Base-by-base conservation (phyloP, 306 rosid genomes). In the Comarum palustre region DNA sequence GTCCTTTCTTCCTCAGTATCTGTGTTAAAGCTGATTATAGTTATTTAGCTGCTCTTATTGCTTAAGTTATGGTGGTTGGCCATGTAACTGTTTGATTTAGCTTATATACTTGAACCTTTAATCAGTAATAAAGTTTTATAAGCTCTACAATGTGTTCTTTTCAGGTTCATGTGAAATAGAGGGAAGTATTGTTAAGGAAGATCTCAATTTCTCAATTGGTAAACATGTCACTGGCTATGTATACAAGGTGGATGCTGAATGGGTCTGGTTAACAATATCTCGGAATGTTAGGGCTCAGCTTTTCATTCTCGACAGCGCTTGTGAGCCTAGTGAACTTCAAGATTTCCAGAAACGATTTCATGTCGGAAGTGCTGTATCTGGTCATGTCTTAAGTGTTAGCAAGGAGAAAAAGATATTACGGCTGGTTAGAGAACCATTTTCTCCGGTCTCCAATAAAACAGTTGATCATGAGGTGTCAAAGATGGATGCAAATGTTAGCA, bases 221-320 rank as follows among this genome's bases (percentile, higher is more conserved):
- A 89, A 94, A 74, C 41, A 34, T 24, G 82, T 89, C 65, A 46
- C 85, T 75, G 99, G 96, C 73, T 91, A 88, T 85, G 90, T 88
- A 50, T 86, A 76, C 75, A 91, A 91, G 77, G 95, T 91, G 52
- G 93, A 87, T 38, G 73, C 86, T 24, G 96, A 91, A 34, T 94
- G 99, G 99, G 85, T 86, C 64, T 85, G 93, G 96, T 71, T 94
- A 78, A 71, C 95, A 45, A 78, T 88, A 75, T 85, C 95, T 42
- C 89, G 90, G 68, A 77, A 79, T 77, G 84, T 86, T 17, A 84
- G 83, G 72, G 99, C 93, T 67, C 92, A 82, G 75, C 84, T 94
- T 39, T 82, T 85, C 78, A 82, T 94, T 82, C 95, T 94, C 24
- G 96, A 94, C 72, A 89, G 88, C 81, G 75, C 97, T 38, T 78